Conservation (phyloP, 441 rosid genomes). For the Populus hybrid region DNA sequence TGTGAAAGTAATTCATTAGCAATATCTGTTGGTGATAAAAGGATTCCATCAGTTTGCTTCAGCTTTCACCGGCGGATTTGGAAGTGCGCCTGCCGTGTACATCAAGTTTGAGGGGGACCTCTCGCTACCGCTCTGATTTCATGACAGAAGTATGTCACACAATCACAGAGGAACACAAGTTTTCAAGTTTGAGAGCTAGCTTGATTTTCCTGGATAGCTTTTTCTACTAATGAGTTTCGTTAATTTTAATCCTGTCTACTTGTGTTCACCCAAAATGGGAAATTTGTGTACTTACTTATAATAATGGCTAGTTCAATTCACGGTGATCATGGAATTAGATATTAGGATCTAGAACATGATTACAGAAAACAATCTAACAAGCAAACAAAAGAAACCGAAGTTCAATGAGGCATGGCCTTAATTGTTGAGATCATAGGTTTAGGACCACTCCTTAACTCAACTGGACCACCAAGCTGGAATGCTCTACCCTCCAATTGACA, state of each 20-base stretch:
- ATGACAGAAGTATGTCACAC: background rate
- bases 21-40: background rate
- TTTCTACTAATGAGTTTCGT: background rate
- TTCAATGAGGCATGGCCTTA: background rate
- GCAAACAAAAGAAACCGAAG: background rate
- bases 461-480: conserved; percentile 11
- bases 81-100: background rate
- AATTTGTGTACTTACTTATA: background rate
- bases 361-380: background rate
- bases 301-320: background rate
- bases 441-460: conserved; percentile 7
- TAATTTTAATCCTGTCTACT: background rate
- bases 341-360: background rate
- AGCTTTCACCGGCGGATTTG: background rate
- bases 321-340: background rate
- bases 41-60: background rate
- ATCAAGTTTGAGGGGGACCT: background rate
- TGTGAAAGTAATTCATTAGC: background rate
- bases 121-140: background rate
- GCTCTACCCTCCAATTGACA: conserved; percentile 5
- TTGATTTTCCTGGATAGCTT: background rate
- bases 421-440: background rate
- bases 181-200: background rate
- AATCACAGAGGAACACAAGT: background rate
- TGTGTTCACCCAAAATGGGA: background rate